Percentiles rank a stretch among this genome's conserved stretches.
Conservation (phyloP, 257 asterid genomes). For the Ilex aquifolium region DNA sequence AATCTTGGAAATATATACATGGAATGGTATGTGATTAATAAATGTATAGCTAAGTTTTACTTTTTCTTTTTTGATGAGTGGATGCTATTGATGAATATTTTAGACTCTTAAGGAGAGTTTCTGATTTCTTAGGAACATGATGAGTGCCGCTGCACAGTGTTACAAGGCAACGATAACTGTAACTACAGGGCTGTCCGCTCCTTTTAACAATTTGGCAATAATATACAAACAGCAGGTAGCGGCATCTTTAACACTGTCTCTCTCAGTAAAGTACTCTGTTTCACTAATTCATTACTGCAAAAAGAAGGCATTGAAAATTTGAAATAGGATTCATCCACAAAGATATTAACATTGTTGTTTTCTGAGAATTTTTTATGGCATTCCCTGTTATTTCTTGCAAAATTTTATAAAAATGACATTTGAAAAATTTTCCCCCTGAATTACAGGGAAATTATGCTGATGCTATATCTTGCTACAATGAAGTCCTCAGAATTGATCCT, state of each 20-base stretch:
- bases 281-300: too few relatives aligned
- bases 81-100: too few relatives aligned
- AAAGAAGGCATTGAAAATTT: too few relatives aligned
- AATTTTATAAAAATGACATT: constrained; percentile 7
- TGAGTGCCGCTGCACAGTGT: constrained; percentile 90
- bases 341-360: too few relatives aligned
- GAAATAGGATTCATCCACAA: too few relatives aligned
- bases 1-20: constrained; percentile 96
- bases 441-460: constrained; percentile 92
- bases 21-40: constrained; percentile 70
- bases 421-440: neutral
- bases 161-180: constrained; percentile 88
- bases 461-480: constrained; percentile 95
- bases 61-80: neutral
- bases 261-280: too few relatives aligned
- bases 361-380: neutral
- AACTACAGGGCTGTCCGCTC: constrained; percentile 95
- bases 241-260: neutral
- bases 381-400: neutral
- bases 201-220: constrained; percentile 87
- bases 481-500: constrained; percentile 94
- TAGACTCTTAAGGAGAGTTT: neutral
- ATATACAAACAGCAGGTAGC: constrained; percentile 94
- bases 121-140: constrained; percentile 70
- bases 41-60: neutral